Conservation (phyloP, 768 basidiomycete genomes). For the Boletus tylopilopsis region DNA sequence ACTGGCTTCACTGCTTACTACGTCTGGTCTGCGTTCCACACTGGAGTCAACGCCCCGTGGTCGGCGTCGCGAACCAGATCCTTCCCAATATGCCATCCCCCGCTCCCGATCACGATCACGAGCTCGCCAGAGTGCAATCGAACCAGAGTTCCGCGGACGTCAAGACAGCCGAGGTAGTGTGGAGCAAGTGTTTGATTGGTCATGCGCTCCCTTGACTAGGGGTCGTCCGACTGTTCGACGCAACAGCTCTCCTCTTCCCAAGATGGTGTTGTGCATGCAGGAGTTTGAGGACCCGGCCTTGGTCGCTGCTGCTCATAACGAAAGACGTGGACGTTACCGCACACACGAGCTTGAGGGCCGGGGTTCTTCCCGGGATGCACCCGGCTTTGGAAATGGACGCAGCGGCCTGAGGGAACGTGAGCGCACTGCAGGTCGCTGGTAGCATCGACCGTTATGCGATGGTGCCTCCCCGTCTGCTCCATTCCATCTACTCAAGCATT, state of each 20-base stretch:
- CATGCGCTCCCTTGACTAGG: constrained; percentile 36
- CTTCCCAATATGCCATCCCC: constrained; percentile 32
- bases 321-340: constrained; percentile 51
- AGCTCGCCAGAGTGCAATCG: constrained; percentile 22
- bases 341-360: constrained; percentile 50
- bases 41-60: constrained; percentile 50
- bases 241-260: constrained; percentile 57
- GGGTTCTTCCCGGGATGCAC: constrained; percentile 43
- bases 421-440: constrained; percentile 29
- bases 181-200: constrained; percentile 47
- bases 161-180: constrained; percentile 33
- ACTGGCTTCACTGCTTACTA: constrained; percentile 32
- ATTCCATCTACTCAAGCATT: background rate
- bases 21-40: constrained; percentile 34
- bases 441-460: constrained; percentile 5
- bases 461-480: background rate
- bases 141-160: constrained; percentile 12
- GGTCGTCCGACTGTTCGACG: constrained; percentile 49
- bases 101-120: constrained; percentile 43
- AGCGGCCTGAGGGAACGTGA: constrained; percentile 55
- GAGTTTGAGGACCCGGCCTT: constrained; percentile 32
- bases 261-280: constrained; percentile 38
- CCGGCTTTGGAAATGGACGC: constrained; percentile 61
- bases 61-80: constrained; percentile 42
- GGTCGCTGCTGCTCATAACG: constrained; percentile 21